Evolutionary conservation across 2,329 filamentous ascomycete species (phyloP).

Genomic region (Lithohypha guttulata): DNA sequence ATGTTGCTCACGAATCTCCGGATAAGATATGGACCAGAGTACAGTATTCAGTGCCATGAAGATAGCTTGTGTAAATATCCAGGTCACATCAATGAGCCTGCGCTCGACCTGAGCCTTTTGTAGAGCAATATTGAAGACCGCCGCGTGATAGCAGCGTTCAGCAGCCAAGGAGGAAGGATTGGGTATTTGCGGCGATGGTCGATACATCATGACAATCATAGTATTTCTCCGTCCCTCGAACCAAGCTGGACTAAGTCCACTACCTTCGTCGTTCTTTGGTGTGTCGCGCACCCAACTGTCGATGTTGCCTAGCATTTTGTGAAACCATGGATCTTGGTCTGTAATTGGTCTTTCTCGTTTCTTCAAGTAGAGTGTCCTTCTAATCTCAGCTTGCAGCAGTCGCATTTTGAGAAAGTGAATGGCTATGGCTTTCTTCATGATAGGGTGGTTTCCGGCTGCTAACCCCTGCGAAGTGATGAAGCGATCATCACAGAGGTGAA

Average conservation of each 20-base stretch:
- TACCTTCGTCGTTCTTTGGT: slow-evolving; percentile 59
- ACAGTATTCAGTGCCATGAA: slow-evolving; percentile 89
- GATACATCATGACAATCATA: slow-evolving; percentile 77
- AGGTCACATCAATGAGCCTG: slow-evolving; percentile 72
- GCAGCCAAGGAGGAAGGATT: slow-evolving; percentile 73
- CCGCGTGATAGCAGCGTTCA: slow-evolving; percentile 69
- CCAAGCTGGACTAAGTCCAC: slow-evolving; percentile 70
- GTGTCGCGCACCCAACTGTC: slow-evolving; percentile 67
- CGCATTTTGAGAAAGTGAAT: slow-evolving; percentile 94
- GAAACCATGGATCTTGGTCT: slow-evolving; percentile 80
- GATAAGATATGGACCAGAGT: slow-evolving; percentile 83
- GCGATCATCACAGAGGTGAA: slow-evolving; percentile 68
- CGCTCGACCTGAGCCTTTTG: slow-evolving; percentile 69
- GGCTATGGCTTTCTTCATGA: slow-evolving; percentile 74
- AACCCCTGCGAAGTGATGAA: slow-evolving; percentile 73
- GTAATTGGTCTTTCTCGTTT: slow-evolving; percentile 65
- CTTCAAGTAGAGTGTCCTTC: slow-evolving; percentile 73
- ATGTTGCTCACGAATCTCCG: slow-evolving; percentile 65
- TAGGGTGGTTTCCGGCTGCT: slow-evolving; percentile 54
- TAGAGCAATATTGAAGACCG: slow-evolving; percentile 69
- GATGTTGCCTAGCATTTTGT: slow-evolving; percentile 66
- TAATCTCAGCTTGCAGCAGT: slow-evolving; percentile 75
- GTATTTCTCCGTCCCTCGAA: slow-evolving; percentile 65
- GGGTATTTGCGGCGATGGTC: slow-evolving; percentile 85
- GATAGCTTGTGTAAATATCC: slow-evolving; percentile 81